Evolutionary conservation across 495 filamentous ascomycete species (phyloP), one percentile per base, ranked within the genome.

Genomic region (Penicillium salamii): DNA sequence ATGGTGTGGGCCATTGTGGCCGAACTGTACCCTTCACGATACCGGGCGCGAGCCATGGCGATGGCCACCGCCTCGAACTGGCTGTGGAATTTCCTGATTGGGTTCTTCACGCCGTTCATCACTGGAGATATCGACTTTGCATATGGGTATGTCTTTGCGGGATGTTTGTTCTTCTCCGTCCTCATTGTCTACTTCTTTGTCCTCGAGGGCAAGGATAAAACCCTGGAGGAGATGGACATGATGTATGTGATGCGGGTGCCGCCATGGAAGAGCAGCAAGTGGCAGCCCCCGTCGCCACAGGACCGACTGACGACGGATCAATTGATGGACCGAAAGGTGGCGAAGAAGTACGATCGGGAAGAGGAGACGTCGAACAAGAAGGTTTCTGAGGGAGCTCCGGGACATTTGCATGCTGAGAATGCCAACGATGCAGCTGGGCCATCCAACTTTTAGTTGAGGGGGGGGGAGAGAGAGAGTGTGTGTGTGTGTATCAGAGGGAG

Each of bases 41-140:
- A 89, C 54, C 79, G 88, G 7, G 86, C 86, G 0, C 78, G 80
- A 9, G 83, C 77, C 15, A 90, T 90, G 84, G 84, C 84, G n/a
- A 60, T 90, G 12, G 85, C 86, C 7, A 92, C 90, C 0, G 82
- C 86, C 1, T 81, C 81, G 15, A 95, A 93, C 69, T 95, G 90
- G 90, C 74, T 85, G 29, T 92, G 85, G 85, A 95, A 93, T 58
- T 95, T 91, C 70, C 61, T 91, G 43, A 77, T 93, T 43, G 78
- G 81, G 0, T 90, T 92, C 70, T 87, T 91, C 67, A 90, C 88
- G 0, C 87, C 88, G 0, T 84, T 87, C 55, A 88, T 89, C 54
- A 84, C 80, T 6, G 61, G 66, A 0, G 79, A 78, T 14, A 91
- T 93, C 54, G 76, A 80, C 35, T 91, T 84, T 68, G 66, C 72